These are phyloP conservation scores for Fraxinus sp. DNA, from an alignment of 305 asterid genomes.

Conservation along the genomic window DNA sequence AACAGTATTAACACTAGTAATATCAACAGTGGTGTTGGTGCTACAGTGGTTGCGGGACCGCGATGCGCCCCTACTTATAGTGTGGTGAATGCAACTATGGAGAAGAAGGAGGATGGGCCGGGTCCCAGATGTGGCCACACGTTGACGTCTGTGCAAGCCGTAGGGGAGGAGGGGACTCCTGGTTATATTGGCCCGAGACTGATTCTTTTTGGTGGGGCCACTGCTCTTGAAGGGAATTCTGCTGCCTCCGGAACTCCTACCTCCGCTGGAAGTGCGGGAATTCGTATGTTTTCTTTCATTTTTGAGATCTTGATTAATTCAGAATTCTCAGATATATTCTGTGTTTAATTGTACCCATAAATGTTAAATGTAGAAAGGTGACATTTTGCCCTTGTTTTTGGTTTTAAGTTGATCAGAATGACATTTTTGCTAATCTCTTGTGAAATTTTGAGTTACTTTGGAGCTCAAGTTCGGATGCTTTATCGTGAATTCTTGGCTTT, in stretches of 20 bases:
- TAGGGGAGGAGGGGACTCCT: constrained; percentile 86
- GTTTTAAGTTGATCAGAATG: constrained; percentile 11
- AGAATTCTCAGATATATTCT: not conserved
- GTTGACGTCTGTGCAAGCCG: constrained; percentile 87
- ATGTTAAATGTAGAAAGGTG: constrained; percentile 20
- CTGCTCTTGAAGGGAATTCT: constrained; percentile 96
- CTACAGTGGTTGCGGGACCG: constrained; percentile 65
- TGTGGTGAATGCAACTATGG: constrained; percentile 71
- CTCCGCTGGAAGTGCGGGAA: constrained; percentile 98
- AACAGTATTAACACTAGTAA: constrained; percentile 25
- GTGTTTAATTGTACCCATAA: not conserved
- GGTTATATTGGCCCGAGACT: constrained; percentile 87
- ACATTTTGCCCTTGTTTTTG: constrained; percentile 10
- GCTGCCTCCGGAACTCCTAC: constrained; percentile 88
- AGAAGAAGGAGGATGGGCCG: constrained; percentile 96
- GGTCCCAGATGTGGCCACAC: constrained; percentile 99
- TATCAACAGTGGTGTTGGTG: constrained; percentile 38
- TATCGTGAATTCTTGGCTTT: not conserved
- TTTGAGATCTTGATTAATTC: not conserved
- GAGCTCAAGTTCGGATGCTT: not conserved
- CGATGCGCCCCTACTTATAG: constrained; percentile 87
- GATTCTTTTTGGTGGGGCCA: constrained; percentile 93
- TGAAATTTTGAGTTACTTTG: not conserved
- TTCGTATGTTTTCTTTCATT: constrained; percentile 56
- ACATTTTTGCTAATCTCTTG: constrained; percentile 11